These are phyloP conservation scores for Mortierella sp. DNA, from an alignment of 371 early-diverging fungal species.

Conservation along the genomic window DNA sequence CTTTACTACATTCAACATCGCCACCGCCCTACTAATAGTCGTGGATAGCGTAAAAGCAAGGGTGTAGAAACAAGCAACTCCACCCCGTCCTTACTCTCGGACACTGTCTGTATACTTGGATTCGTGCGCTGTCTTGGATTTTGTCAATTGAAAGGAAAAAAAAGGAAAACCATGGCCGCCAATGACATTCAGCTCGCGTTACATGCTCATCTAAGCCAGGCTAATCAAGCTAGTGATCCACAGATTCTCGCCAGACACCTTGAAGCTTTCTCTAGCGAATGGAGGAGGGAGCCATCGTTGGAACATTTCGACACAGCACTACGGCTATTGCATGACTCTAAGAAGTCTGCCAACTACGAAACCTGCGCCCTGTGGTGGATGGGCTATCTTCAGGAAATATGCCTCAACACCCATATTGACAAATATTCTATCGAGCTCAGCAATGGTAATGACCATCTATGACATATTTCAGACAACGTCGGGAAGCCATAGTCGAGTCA, in stretches of 20 bases:
- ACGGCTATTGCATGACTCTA: conserved; percentile 25
- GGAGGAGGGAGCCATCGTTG: conserved; percentile 46
- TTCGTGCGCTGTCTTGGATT: not conserved
- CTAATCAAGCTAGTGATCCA: conserved; percentile 25
- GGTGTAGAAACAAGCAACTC: not conserved
- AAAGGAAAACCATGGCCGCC: conserved; percentile 18
- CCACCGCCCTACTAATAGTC: not conserved
- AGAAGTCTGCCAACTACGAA: conserved; percentile 15
- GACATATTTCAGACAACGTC: not conserved
- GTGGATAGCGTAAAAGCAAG: not conserved
- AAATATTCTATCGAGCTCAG: conserved; percentile 25
- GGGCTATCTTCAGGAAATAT: conserved; percentile 32
- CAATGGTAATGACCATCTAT: conserved; percentile 19
- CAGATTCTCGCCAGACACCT: conserved; percentile 33
- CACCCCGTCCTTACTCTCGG: not conserved
- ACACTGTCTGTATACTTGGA: not conserved
- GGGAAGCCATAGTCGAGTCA: not conserved
- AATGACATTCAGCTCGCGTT: conserved; percentile 43
- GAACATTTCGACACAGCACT: conserved; percentile 44
- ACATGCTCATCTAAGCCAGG: conserved; percentile 42
- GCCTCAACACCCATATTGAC: conserved; percentile 17
- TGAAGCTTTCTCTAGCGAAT: conserved; percentile 41
- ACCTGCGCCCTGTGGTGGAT: conserved; percentile 40
- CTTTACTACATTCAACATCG: not conserved
- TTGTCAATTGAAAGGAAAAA: not conserved